These are phyloP conservation scores for Pyrenophora tritici-repentis DNA, from an alignment of 2,329 filamentous ascomycete genomes.

Conservation along the genomic window DNA sequence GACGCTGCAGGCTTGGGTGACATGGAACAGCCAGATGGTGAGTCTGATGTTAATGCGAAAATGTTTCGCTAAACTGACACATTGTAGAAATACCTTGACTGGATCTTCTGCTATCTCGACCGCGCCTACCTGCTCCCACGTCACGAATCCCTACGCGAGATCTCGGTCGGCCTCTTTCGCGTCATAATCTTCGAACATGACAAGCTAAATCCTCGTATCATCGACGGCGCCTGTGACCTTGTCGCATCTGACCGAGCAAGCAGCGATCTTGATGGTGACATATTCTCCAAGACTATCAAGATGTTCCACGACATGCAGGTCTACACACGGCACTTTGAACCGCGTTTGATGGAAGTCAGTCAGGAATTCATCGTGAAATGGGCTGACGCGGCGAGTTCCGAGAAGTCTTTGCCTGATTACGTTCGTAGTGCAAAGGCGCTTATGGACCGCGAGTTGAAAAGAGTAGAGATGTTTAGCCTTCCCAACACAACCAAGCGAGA, in stretches of 20 bases:
- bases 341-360: conserved; percentile 70
- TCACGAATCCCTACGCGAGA: conserved; percentile 78
- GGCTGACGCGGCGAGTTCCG: conserved; percentile 67
- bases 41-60: conserved; percentile 27
- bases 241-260: conserved; percentile 71
- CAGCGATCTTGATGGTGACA: conserved; percentile 62
- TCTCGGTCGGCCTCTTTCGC: conserved; percentile 78
- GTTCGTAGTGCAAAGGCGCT: conserved; percentile 71
- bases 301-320: conserved; percentile 86
- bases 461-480: conserved; percentile 81
- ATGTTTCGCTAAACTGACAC: conserved; percentile 10
- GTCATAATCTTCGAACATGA: conserved; percentile 61
- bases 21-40: conserved; percentile 80
- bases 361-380: conserved; percentile 71
- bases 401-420: conserved; percentile 72
- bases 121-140: conserved; percentile 82
- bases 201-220: conserved; percentile 58
- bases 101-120: conserved; percentile 93
- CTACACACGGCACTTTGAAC: conserved; percentile 81
- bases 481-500: conserved; percentile 81
- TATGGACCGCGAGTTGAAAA: conserved; percentile 71
- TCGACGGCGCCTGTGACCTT: conserved; percentile 77
- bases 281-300: conserved; percentile 73
- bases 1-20: conserved; percentile 69
- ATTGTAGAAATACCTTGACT: conserved; percentile 72